Base-by-base conservation (phyloP, 345 rosid genomes). In the Bruguiera parviflora region DNA sequence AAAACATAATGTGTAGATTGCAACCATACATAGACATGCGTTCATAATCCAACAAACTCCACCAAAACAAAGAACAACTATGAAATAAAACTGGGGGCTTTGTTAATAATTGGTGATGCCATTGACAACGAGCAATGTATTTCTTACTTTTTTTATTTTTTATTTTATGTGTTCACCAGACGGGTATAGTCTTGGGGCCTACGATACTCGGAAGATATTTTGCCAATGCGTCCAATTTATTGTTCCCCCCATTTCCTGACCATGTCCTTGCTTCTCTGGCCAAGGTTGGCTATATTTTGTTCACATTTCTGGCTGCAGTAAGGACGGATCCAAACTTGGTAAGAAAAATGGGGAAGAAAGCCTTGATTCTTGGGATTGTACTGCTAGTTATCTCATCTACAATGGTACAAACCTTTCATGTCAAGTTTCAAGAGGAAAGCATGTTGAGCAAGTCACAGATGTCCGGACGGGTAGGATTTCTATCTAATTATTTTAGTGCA, bases 131-230 rank as follows among this genome's bases (percentile, higher is more conserved):
- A 53, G 21, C 7, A 18, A 53, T 53, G 25, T 24, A 53, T 53
- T n/a, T n/a, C 27, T 53, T 53, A 53, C 27, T 2, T 53, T 6
- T n/a, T 24, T 53, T 7, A 10, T 55, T 3, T 66, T 20, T 5
- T 3, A 10, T 55, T 3, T 66, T 20, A 2, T 3, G 19, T 47
- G 68, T 6, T 21, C n/a, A 8, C 24, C 75, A 82, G 78, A 51
- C 82, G 18, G 82, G 85, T 6, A 0, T 78, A 0, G 33, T 82
- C 47, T 28, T 82, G 31, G 85, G 82, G 28, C 74, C 73, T 32
- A 63, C 71, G 1, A 19, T 73, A 1, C 57, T 78, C 49, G 77
- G 72, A 10, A 32, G 24, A 21, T 68, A 33, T 49, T 71, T 24
- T 55, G 62, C 72, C 11, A 20, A 31, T 1, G 27, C 27, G 43